Conservation (phyloP, 2,329 filamentous ascomycete species). For the Sporothrix humicola region DNA sequence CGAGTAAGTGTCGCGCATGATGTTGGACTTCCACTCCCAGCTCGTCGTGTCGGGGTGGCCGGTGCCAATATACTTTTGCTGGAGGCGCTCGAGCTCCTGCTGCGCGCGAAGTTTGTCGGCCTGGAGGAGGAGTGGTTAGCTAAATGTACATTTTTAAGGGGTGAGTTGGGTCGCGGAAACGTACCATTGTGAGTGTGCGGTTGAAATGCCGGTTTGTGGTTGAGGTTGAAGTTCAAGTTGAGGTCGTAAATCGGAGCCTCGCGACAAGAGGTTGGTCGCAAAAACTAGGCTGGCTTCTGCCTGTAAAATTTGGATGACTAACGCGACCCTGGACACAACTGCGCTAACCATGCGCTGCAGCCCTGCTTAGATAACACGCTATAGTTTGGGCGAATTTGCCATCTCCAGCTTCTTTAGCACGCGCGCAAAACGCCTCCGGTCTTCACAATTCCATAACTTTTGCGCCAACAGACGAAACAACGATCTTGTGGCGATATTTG, state of each 20-base stretch:
- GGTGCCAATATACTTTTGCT: slow-evolving; percentile 94
- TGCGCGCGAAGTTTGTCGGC: slow-evolving; percentile 98
- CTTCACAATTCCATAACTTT: not conserved
- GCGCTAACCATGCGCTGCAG: not conserved
- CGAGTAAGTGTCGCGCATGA: slow-evolving; percentile 89
- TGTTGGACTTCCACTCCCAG: slow-evolving; percentile 97
- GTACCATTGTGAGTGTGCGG: slow-evolving; percentile 10
- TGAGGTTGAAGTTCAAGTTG: not conserved
- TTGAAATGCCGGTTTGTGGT: not conserved
- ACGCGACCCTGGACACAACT: not conserved
- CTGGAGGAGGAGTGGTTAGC: slow-evolving; percentile 49
- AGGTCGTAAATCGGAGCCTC: not conserved
- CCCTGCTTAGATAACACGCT: slow-evolving; percentile 14
- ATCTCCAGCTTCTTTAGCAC: not conserved
- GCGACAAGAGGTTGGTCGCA: not conserved
- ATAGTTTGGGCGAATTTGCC: not conserved
- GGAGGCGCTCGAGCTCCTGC: slow-evolving; percentile 95
- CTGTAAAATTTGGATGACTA: slow-evolving; percentile 27
- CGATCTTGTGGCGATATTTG: not conserved
- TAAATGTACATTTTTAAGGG: not conserved
- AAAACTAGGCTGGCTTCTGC: slow-evolving; percentile 21
- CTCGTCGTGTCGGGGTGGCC: slow-evolving; percentile 96
- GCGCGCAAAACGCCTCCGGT: not conserved
- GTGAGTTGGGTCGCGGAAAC: too few relatives aligned
- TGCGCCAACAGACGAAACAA: slow-evolving; percentile 17